Percentiles rank a stretch among this genome's conserved stretches.
These are phyloP conservation scores for Aspergillus bridgeri DNA, from an alignment of 495 filamentous ascomycete species.

Conservation along the genomic window DNA sequence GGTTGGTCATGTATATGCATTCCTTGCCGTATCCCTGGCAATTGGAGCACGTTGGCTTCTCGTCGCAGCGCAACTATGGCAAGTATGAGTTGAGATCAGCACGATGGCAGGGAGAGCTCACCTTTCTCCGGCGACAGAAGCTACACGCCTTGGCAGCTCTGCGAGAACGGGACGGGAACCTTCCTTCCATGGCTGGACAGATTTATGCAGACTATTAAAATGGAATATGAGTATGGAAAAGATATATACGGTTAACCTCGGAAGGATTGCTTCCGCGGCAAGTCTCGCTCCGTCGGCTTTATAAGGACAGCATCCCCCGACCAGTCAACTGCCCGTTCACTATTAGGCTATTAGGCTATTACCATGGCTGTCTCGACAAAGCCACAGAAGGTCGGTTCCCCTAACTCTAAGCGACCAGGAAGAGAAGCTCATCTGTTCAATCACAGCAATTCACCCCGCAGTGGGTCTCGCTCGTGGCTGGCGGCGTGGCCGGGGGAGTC, in stretches of 20 bases:
- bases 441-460: slow-evolving; percentile 15
- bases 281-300: neutral
- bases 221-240: no score
- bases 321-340: no score
- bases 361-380: no score
- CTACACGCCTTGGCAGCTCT: slow-evolving; percentile 25
- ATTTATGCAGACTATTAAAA: neutral
- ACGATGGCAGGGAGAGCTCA: slow-evolving; percentile 1
- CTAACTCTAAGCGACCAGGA: no score
- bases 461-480: slow-evolving; percentile 48
- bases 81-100: slow-evolving; percentile 2
- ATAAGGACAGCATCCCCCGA: no score
- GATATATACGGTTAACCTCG: no score
- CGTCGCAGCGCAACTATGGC: slow-evolving; percentile 31
- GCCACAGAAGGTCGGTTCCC: no score
- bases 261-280: slow-evolving; percentile 1
- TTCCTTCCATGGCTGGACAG: neutral
- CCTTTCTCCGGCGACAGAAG: slow-evolving; percentile 31
- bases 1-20: slow-evolving; percentile 14
- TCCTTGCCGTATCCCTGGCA: slow-evolving; percentile 21
- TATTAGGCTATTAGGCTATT: no score
- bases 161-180: slow-evolving; percentile 9
- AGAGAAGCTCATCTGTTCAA: no score
- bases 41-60: slow-evolving; percentile 25
- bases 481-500: slow-evolving; percentile 53